Base-by-base conservation (phyloP, 805 yeast species). In the Candida taoyuanica region DNA sequence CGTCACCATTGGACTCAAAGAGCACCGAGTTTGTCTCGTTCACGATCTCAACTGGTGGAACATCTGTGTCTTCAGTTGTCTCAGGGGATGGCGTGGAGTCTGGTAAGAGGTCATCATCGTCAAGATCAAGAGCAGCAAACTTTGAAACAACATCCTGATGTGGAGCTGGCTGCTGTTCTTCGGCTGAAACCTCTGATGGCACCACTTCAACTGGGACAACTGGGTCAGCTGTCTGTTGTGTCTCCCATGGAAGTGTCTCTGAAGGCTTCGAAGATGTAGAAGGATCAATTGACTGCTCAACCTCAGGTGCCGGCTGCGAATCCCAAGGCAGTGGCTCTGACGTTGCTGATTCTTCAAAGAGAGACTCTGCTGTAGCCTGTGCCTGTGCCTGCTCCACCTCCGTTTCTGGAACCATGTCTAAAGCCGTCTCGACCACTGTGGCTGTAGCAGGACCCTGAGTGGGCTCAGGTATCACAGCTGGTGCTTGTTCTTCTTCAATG, bases 61-160 rank as follows among this genome's bases (percentile, higher is more conserved):
- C n/a, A n/a, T n/a, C 32, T 16, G 32, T 15, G 6, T 28, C 28
- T 5, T 21, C 20, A 4, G 17, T 16, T 8, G 26, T 18, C 33
- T 19, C 23, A 5, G 23, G 33, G 18, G 27, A 39, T 2, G 24
- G n/a, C 15, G 32, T 14, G n/a, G 37, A 15, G n/a, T 46, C 48
- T n/a, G 39, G 38, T 9, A 34, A 43, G 1, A 45, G 21, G 5
- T 47, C 9, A 4, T 49, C 50, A 31, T 48, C 54, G 29, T 42
- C 42, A 17, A 40, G 34, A 11, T 46, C 49, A 16, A 31, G 16
- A n/a, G 20, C n/a, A 16, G 39, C 31, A 25, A 37, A 31, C 31
- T 36, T 36, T 16, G 29, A 20, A 11, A n/a, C 26, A n/a, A 34
- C 19, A 14, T 29, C 18, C 3, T 20, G 29, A 11, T 11, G 28